Conservation (phyloP, 2,329 filamentous ascomycete genomes). For the Cryphonectria carpinicola region DNA sequence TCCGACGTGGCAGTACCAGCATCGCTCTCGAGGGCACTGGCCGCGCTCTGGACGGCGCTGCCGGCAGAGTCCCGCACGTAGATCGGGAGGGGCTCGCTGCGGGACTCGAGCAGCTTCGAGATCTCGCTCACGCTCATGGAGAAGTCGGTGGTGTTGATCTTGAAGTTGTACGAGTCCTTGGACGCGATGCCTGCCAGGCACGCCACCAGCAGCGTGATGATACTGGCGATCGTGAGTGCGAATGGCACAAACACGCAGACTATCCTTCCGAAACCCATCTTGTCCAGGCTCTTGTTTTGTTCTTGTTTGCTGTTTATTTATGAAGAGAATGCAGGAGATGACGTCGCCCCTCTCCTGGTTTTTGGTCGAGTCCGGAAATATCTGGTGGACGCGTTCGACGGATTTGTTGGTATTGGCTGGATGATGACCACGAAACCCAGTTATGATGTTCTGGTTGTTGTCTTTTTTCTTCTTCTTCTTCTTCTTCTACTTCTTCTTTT, state of each 20-base stretch:
- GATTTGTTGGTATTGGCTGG: not conserved
- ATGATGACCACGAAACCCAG: not conserved
- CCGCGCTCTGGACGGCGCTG: slow-evolving; percentile 35
- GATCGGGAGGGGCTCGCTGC: slow-evolving; percentile 24
- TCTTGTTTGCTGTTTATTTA: not conserved
- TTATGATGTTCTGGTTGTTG: not conserved
- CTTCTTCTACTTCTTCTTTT: too few relatives aligned
- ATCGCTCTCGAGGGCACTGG: not conserved
- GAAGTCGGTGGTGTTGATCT: slow-evolving; percentile 66
- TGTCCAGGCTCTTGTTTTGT: slow-evolving; percentile 3
- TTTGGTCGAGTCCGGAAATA: not conserved
- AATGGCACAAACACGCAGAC: slow-evolving; percentile 89
- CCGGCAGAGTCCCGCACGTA: slow-evolving; percentile 29
- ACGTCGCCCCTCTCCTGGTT: not conserved
- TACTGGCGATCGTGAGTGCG: slow-evolving; percentile 74
- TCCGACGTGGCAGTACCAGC: slow-evolving; percentile 16
- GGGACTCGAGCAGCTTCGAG: slow-evolving; percentile 36
- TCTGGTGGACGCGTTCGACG: not conserved
- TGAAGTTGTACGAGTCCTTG: slow-evolving; percentile 61
- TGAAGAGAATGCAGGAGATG: not conserved
- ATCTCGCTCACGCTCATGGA: slow-evolving; percentile 50
- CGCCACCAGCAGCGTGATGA: slow-evolving; percentile 69
- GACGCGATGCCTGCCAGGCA: slow-evolving; percentile 59
- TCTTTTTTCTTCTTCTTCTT: not conserved
- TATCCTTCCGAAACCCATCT: slow-evolving; percentile 72